These are phyloP conservation scores for Rubroshorea leprosula DNA, from an alignment of 345 rosid genomes.

Conservation along the genomic window DNA sequence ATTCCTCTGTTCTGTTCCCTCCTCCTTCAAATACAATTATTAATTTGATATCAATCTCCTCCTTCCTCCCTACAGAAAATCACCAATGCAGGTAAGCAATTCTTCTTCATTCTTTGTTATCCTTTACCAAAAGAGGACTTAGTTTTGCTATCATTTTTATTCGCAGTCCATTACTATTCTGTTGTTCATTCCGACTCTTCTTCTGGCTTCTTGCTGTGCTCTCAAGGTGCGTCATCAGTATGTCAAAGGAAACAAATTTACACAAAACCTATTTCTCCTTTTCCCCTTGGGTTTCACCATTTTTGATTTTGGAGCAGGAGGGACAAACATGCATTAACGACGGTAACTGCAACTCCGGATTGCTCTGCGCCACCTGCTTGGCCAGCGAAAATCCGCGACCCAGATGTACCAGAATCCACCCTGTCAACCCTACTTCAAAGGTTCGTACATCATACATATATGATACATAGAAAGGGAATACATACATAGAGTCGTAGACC, in stretches of 20 bases:
- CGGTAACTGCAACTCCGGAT: constrained; percentile 52
- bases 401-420: constrained; percentile 63
- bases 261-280: neutral
- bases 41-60: no score
- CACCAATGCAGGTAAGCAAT: no score
- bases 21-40: no score
- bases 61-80: no score
- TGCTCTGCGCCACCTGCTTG: constrained; percentile 66
- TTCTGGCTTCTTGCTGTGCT: constrained; percentile 44
- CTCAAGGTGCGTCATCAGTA: constrained; percentile 38
- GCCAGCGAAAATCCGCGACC: constrained; percentile 60
- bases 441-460: constrained; percentile 18
- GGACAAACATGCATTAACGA: constrained; percentile 65
- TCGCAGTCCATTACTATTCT: constrained; percentile 30
- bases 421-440: constrained; percentile 53
- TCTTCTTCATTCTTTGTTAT: neutral
- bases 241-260: neutral
- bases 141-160: neutral
- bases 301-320: constrained; percentile 31
- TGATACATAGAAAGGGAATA: neutral
- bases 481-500: no score
- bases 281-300: neutral
- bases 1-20: no score
- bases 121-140: neutral
- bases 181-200: constrained; percentile 29